Evolutionary conservation across 345 rosid species (phyloP).

Genomic region (Acer campestre): DNA sequence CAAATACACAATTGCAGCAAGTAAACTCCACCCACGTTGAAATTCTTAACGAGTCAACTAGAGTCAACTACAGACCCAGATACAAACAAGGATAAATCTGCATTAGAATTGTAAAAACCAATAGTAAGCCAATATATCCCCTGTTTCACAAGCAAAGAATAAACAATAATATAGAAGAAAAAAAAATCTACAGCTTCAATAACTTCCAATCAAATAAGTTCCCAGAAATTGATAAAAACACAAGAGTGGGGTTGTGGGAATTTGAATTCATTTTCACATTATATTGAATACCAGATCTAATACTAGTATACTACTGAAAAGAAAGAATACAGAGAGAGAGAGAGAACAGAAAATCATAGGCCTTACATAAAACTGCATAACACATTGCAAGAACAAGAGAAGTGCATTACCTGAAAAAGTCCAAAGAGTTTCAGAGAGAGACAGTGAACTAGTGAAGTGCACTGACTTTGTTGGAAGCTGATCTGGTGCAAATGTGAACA

Average conservation of each 20-base stretch:
- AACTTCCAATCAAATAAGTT: background rate
- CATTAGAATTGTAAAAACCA: conserved; percentile 22
- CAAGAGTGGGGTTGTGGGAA: conserved; percentile 6
- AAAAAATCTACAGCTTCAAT: background rate
- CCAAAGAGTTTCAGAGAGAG: background rate
- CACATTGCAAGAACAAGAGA: background rate
- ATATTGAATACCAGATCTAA: conserved; percentile 29
- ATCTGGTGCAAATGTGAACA: background rate
- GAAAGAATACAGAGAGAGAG: background rate
- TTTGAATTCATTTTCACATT: conserved; percentile 12
- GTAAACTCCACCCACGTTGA: conserved; percentile 8
- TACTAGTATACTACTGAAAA: background rate
- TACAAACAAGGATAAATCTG: conserved; percentile 25
- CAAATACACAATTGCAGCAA: conserved; percentile 10
- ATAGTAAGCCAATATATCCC: conserved; percentile 9
- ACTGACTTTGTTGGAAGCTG: background rate
- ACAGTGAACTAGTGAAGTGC: too few species aligned
- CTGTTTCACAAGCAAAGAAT: background rate
- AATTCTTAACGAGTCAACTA: background rate
- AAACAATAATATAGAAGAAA: background rate
- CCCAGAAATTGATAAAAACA: conserved; percentile 6
- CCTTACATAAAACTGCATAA: background rate
- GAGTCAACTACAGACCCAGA: conserved; percentile 18
- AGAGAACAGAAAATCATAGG: background rate
- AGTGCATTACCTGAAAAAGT: conserved; percentile 9